Conservation (phyloP, 75 land plant species). For the Cunninghamia lanceolata region DNA sequence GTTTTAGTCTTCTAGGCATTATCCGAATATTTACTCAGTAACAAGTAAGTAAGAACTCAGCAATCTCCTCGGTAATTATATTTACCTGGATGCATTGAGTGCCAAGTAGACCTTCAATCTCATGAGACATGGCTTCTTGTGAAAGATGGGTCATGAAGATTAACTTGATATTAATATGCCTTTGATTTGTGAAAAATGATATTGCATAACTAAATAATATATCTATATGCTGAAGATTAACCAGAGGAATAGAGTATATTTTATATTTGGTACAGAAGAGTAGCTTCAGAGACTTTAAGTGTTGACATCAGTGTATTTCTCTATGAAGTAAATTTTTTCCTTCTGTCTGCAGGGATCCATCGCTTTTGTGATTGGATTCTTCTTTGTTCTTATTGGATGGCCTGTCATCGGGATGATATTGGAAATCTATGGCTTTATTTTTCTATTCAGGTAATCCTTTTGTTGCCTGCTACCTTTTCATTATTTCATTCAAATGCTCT, state of each 20-base stretch:
- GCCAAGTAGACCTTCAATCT: neutral
- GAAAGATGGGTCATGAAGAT: neutral
- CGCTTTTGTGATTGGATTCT: conserved; percentile 83
- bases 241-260: neutral
- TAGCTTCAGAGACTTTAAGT: neutral
- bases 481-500: neutral
- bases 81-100: neutral
- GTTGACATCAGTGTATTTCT: neutral
- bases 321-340: neutral
- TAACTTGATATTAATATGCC: no score
- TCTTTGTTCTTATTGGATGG: conserved; percentile 89
- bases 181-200: neutral
- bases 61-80: neutral
- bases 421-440: conserved; percentile 89
- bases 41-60: neutral
- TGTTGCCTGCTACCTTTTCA: neutral
- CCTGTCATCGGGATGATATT: conserved; percentile 94
- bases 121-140: neutral
- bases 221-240: neutral
- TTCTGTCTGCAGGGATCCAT: conserved; percentile 68
- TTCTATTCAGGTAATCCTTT: conserved; percentile 73
- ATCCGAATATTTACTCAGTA: neutral
- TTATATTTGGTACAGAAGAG: neutral
- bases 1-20: neutral
- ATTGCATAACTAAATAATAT: neutral